phyloP scores from a whole-genome alignment of 2,329 filamentous ascomycete genomes.

The Claviceps capensis region DNA sequence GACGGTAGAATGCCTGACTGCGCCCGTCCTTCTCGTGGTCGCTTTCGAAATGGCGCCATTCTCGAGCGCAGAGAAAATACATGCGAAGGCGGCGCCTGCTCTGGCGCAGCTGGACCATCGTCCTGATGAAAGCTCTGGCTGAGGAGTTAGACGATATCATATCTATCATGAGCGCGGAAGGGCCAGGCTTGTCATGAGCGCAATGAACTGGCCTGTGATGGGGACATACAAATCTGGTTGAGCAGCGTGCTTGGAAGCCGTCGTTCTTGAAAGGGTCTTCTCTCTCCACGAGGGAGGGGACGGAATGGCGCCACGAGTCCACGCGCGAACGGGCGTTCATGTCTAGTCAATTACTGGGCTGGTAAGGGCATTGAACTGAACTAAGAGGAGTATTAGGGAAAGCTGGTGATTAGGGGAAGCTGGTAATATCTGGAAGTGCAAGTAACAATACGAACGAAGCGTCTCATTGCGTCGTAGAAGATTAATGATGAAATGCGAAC shows the following conservation, averaged over 20 bases:
- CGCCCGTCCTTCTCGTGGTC: not conserved
- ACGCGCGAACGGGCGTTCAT: slow-evolving; percentile 9
- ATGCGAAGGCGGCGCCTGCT: not conserved
- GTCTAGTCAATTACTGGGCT: slow-evolving; percentile 12
- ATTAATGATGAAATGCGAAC: too few relatives aligned
- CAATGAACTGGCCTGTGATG: not conserved
- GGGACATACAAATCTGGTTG: slow-evolving; percentile 15
- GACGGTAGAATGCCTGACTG: too few relatives aligned
- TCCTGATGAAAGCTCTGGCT: not conserved
- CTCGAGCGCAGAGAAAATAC: not conserved
- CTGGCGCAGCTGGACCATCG: not conserved
- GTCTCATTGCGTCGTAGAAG: too few relatives aligned
- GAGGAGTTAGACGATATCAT: not conserved
- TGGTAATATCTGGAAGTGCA: too few relatives aligned
- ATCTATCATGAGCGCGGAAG: too few relatives aligned
- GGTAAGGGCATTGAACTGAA: too few relatives aligned
- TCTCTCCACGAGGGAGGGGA: slow-evolving; percentile 22
- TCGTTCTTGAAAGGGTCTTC: slow-evolving; percentile 23
- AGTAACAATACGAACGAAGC: too few relatives aligned
- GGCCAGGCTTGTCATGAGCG: too few relatives aligned
- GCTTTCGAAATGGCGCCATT: not conserved
- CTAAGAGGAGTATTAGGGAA: too few relatives aligned
- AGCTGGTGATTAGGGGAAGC: too few relatives aligned
- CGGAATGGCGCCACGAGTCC: slow-evolving; percentile 20
- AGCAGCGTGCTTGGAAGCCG: slow-evolving; percentile 17